Base-by-base conservation (phyloP, 148 eudicot genomes). In the Nepenthes mirabilis region DNA sequence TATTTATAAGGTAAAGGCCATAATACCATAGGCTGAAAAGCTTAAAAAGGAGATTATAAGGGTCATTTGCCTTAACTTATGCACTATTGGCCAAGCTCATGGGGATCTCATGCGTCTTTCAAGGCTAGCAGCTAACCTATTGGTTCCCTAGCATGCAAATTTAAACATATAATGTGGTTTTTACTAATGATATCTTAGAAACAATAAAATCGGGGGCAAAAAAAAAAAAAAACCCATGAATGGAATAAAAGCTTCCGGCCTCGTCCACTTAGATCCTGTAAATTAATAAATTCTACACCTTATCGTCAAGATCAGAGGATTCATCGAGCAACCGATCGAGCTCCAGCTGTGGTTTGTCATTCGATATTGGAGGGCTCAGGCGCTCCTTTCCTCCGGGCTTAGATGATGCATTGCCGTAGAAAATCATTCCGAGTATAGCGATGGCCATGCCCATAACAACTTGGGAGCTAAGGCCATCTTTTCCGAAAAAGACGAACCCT, bases 341-440 rank as follows among this genome's bases (percentile, higher is more conserved):
- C 55, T 75, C 78, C 59, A 45, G 6, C 13, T 70, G 61, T 8
- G 66, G 64, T 65, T 66, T 69, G 23, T n/a, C 67, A 32, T 61
- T 69, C 4, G 74, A 37, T 8, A 62, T 47, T 2, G 76, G 60
- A 36, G 74, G 64, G 5, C 52, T 49, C 63, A 59, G 36, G 6
- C 74, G 77, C 37, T 77, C 81, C 23, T 77, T 77, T 10, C 81
- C 81, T 45, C 81, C 81, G 9, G 81, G 81, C 36, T 77, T 77
- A 43, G 81, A 62, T 2, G 81, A 77, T 34, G 81, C 81, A 56
- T 63, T 73, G 52, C 77, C 66, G 11, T 77, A 77, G 77, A 77
- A 77, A 37, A 77, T 66, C 81, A 77, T 72, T 59, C 81, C 81
- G 54, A 70, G 9, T 23, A 77, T 62, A 1, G 81, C 81, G 11